Conservation (phyloP, 1,139 yeast genomes). For the Pneumocystis canis region DNA sequence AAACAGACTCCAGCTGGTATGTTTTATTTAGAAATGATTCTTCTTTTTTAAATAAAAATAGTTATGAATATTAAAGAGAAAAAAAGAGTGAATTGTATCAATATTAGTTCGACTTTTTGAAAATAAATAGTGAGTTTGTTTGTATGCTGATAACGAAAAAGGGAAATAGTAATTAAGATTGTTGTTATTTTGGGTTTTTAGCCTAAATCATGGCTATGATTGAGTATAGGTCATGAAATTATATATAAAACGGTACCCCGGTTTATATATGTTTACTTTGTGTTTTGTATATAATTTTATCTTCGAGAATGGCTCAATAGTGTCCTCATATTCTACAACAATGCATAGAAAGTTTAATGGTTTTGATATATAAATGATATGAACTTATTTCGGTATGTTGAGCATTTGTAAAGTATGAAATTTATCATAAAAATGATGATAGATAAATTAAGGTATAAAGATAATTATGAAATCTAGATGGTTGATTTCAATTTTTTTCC, state of each 20-base stretch:
- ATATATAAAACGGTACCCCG: not conserved
- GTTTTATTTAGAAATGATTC: not conserved
- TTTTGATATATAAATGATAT: too few species aligned
- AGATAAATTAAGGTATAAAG: too few species aligned
- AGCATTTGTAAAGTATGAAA: too few species aligned
- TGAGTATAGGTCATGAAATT: not conserved
- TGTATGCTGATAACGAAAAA: not conserved
- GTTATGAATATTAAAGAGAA: not conserved
- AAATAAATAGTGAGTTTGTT: not conserved
- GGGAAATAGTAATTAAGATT: not conserved
- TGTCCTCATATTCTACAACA: too few species aligned
- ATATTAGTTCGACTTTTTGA: not conserved
- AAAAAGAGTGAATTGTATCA: not conserved
- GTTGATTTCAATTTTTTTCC: too few species aligned
- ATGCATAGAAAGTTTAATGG: too few species aligned
- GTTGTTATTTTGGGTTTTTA: not conserved
- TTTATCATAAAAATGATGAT: too few species aligned
- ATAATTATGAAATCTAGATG: too few species aligned
- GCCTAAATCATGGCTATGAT: not conserved
- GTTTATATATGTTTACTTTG: not conserved
- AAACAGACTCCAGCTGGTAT: not conserved
- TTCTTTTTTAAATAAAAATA: not conserved
- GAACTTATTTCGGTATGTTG: too few species aligned
- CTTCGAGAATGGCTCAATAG: too few species aligned
- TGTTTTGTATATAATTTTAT: too few species aligned